Evolutionary conservation across 2,329 filamentous ascomycete species (phyloP).

Genomic region (Ustulina deusta): DNA sequence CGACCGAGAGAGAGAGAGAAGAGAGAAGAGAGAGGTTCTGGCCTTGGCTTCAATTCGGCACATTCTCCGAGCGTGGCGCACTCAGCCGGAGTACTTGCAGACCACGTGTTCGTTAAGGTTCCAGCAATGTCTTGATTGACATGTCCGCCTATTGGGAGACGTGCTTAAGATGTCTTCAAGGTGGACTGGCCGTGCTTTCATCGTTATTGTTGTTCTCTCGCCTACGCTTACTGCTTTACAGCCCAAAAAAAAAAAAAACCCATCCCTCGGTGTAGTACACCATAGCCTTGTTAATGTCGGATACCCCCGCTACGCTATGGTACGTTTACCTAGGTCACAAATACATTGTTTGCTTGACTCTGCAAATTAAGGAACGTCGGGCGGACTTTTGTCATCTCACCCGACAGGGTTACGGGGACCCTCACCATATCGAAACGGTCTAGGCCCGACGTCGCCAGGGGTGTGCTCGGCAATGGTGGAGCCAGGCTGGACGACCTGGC

Average conservation of each 20-base stretch:
- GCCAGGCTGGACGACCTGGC: constrained; percentile 20
- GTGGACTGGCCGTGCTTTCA: not conserved
- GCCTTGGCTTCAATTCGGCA: constrained; percentile 29
- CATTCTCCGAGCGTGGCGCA: constrained; percentile 26
- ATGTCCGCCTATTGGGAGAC: not conserved
- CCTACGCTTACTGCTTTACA: not conserved
- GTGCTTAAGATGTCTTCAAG: not conserved
- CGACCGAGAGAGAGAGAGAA: not conserved
- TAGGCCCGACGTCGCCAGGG: constrained; percentile 35
- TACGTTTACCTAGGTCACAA: not conserved
- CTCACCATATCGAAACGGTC: constrained; percentile 30
- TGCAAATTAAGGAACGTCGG: not conserved
- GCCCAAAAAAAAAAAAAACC: too few species aligned
- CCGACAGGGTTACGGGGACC: constrained; percentile 18
- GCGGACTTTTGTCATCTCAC: constrained; percentile 14
- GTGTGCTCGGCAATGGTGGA: constrained; percentile 32
- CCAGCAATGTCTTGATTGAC: not conserved
- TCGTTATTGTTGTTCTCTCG: not conserved
- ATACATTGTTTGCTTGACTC: not conserved
- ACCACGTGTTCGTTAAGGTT: constrained; percentile 32
- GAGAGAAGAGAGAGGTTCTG: constrained; percentile 15
- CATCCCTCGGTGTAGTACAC: not conserved
- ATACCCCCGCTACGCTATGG: not conserved
- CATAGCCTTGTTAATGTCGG: not conserved
- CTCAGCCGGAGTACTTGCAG: constrained; percentile 24